phyloP scores from a whole-genome alignment of 768 basidiomycete genomes.

The Leucocoprinus sp. region DNA sequence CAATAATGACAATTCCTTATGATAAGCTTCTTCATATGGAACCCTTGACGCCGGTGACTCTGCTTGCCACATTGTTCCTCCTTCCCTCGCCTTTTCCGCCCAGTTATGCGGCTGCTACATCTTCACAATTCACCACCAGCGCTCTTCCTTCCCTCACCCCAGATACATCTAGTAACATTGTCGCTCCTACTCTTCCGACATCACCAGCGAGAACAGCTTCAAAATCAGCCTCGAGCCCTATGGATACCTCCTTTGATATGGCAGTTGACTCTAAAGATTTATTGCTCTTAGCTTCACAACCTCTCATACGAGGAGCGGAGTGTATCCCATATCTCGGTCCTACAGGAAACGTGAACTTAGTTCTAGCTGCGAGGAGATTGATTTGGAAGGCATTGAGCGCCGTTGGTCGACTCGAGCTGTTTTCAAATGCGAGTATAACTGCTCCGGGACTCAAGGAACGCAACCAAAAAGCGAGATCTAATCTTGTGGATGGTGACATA shows the following conservation, averaged over 20 bases:
- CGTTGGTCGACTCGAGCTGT: background rate
- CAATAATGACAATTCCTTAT: background rate
- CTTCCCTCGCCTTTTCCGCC: background rate
- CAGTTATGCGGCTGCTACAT: background rate
- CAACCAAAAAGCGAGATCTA: too few species aligned
- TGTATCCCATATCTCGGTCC: slow-evolving; percentile 1
- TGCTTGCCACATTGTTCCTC: background rate
- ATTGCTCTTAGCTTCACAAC: slow-evolving; percentile 6
- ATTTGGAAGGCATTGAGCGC: background rate
- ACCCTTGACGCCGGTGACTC: background rate
- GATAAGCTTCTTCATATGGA: background rate
- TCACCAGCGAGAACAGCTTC: background rate
- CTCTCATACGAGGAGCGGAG: background rate
- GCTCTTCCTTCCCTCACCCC: background rate
- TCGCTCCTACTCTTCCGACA: background rate
- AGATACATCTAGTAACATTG: background rate
- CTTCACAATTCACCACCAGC: background rate
- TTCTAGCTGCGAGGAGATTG: slow-evolving; percentile 1
- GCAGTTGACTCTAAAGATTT: background rate
- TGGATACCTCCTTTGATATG: too few species aligned
- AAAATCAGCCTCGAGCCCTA: background rate
- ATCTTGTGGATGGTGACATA: background rate
- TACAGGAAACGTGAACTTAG: slow-evolving; percentile 5
- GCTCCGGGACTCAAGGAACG: too few species aligned
- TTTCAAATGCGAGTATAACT: too few species aligned